A percentile compares a stretch with the other conserved stretches of the same genome.
phyloP scores from a whole-genome alignment of 805 yeast species.

The Suhomyces tanzawaensis region DNA sequence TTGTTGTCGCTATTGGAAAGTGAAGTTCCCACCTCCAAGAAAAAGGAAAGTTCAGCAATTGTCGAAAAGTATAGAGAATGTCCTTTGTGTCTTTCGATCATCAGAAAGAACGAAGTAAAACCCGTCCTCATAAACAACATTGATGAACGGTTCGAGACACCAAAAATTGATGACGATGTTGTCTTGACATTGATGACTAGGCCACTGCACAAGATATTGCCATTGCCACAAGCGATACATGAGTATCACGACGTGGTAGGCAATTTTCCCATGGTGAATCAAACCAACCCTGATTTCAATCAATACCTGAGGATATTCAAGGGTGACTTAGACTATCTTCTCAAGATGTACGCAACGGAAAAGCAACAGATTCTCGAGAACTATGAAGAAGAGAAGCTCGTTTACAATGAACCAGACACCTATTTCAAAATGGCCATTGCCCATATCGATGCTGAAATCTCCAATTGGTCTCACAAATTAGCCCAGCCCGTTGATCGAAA shows the following conservation, averaged over 20 bases:
- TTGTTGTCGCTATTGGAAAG: constrained; percentile 67
- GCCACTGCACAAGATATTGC: constrained; percentile 43
- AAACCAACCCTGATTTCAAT: constrained; percentile 22
- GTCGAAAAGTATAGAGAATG: constrained; percentile 62
- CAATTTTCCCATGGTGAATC: constrained; percentile 56
- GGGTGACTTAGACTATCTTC: constrained; percentile 56
- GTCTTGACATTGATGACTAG: constrained; percentile 62
- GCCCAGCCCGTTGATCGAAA: constrained; percentile 8
- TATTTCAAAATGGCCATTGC: constrained; percentile 54
- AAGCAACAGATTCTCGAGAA: constrained; percentile 50
- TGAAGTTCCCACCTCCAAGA: constrained; percentile 39
- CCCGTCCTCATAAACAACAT: constrained; percentile 57
- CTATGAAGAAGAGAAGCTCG: constrained; percentile 53
- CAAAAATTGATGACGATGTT: constrained; percentile 54
- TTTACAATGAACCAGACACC: constrained; percentile 59
- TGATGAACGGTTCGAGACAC: constrained; percentile 57
- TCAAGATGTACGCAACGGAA: constrained; percentile 59
- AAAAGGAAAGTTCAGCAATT: constrained; percentile 33
- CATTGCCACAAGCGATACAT: constrained; percentile 44
- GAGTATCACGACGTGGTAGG: constrained; percentile 26
- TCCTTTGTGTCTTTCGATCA: constrained; percentile 69
- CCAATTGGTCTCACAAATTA: constrained; percentile 33
- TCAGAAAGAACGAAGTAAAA: constrained; percentile 52
- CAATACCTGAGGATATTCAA: constrained; percentile 66
- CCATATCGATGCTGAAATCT: constrained; percentile 50